These are phyloP conservation scores for Babesia microti DNA, from an alignment of 169 alveolate species.

Conservation along the genomic window DNA sequence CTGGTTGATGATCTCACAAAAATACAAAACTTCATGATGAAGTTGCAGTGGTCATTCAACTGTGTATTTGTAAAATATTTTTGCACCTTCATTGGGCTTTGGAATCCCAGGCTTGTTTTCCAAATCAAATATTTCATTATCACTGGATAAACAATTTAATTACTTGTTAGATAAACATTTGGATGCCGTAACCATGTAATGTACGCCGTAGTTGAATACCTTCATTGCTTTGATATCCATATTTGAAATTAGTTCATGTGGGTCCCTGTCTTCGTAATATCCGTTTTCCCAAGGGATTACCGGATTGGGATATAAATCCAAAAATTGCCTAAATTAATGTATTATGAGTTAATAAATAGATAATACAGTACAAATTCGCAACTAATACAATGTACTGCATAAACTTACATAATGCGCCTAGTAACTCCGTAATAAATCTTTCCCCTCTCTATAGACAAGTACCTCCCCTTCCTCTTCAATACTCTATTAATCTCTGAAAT, in stretches of 20 bases:
- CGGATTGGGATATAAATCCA: conserved; percentile 58
- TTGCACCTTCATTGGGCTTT: conserved; percentile 7
- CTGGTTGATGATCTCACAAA: not conserved
- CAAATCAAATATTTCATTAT: conserved; percentile 10
- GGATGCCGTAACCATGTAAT: too few relatives aligned
- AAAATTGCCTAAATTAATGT: conserved; percentile 11
- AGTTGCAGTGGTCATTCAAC: too few relatives aligned
- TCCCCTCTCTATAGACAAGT: conserved; percentile 56
- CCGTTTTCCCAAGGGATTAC: conserved; percentile 66
- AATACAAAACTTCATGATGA: too few relatives aligned
- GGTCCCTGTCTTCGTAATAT: conserved; percentile 56
- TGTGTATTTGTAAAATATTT: conserved; percentile 14
- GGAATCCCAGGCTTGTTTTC: conserved; percentile 10
- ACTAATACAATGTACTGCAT: not conserved
- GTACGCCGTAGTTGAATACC: conserved; percentile 21
- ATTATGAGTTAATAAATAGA: not conserved
- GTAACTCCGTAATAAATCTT: conserved; percentile 38
- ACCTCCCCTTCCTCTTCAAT: conserved; percentile 46
- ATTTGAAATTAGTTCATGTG: conserved; percentile 14
- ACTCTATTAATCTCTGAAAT: conserved; percentile 41
- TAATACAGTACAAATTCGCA: not conserved
- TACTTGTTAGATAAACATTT: conserved; percentile 32
- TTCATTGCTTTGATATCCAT: conserved; percentile 3
- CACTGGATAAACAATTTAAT: conserved; percentile 17
- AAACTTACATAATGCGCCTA: conserved; percentile 35